Conservation (phyloP, 768 basidiomycete genomes). For the Mycena chlorophos region DNA sequence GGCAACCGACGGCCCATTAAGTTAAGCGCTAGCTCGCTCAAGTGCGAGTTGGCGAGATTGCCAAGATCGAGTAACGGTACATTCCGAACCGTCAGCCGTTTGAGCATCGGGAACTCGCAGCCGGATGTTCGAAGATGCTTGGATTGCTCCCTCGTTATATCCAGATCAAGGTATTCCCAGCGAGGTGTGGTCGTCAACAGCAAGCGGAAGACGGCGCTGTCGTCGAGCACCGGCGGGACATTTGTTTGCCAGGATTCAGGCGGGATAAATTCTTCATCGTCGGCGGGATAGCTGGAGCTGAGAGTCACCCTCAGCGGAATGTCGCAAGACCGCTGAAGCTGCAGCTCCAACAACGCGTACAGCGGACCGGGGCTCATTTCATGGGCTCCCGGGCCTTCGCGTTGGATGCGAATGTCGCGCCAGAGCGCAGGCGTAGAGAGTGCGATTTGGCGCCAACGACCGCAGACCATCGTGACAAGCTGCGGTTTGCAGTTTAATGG, state of each 20-base stretch:
- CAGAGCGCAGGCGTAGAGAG: constrained; percentile 9
- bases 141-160: neutral
- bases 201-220: neutral
- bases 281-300: neutral
- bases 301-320: constrained; percentile 4
- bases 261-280: neutral
- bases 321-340: constrained; percentile 12
- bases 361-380: neutral
- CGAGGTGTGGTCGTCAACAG: constrained; percentile 10
- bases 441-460: constrained; percentile 11
- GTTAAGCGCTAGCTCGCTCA: constrained; percentile 7
- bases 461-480: constrained; percentile 7
- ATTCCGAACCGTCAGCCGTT: neutral
- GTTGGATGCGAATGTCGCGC: constrained; percentile 4
- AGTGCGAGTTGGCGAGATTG: constrained; percentile 14
- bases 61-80: constrained; percentile 8
- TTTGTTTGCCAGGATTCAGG: no score
- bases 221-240: no score
- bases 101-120: constrained; percentile 6
- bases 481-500: constrained; percentile 3
- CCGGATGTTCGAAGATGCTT: neutral
- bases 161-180: constrained; percentile 8
- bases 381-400: neutral
- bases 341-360: constrained; percentile 7
- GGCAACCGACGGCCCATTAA: neutral